Conservation (phyloP, 805 yeast species). For the Saccharomycopsis amapae region DNA sequence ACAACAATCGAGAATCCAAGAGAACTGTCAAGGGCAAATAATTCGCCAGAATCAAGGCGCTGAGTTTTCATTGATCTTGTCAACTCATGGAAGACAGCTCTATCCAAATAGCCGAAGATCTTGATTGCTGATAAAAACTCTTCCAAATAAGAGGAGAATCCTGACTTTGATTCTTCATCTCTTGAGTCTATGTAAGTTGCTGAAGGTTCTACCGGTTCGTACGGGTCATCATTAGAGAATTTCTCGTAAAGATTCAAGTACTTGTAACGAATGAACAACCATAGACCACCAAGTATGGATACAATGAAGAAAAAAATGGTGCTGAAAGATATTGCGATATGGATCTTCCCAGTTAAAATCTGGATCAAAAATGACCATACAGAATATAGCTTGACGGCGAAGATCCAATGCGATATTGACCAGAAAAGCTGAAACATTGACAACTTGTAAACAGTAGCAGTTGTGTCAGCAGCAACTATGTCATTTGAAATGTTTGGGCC, state of each 20-base stretch:
- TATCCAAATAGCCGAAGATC: conserved; percentile 87
- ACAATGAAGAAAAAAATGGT: conserved; percentile 9
- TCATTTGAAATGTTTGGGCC: no score
- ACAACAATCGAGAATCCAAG: conserved; percentile 88
- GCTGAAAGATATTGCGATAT: conserved; percentile 16
- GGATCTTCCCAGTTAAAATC: conserved; percentile 17
- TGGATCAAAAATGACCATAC: conserved; percentile 2
- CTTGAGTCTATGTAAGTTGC: conserved; percentile 13
- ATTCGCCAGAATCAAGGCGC: conserved; percentile 69
- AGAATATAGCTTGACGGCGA: background rate
- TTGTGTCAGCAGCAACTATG: no score
- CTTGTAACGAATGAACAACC: conserved; percentile 15
- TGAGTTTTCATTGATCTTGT: conserved; percentile 90
- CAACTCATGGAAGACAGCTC: conserved; percentile 85
- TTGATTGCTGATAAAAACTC: conserved; percentile 87
- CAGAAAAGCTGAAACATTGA: no score
- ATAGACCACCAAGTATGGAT: background rate
- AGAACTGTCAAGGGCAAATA: conserved; percentile 62
- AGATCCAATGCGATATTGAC: conserved; percentile 4
- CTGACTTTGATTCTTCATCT: conserved; percentile 33
- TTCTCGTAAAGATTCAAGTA: conserved; percentile 18
- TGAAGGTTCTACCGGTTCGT: conserved; percentile 4
- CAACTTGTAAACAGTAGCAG: no score
- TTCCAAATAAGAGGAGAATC: conserved; percentile 66
- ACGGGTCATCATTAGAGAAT: conserved; percentile 7